Base-by-base conservation (phyloP, 2,329 filamentous ascomycete species). In the Thermoascus crustaceus region DNA sequence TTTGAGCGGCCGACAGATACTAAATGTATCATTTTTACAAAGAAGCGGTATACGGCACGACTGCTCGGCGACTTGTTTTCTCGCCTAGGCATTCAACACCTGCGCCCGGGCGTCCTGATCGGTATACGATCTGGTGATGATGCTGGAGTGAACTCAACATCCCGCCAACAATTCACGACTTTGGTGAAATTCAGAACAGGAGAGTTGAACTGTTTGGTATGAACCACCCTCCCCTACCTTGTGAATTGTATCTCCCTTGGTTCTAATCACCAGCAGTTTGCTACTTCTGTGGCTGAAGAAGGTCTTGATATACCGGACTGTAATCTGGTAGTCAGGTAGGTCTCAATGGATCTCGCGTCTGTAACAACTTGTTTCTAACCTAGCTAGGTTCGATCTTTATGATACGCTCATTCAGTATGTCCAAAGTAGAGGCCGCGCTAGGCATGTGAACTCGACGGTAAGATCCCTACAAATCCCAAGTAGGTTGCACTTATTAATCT, bases 381-480 rank as follows among this genome's bases (percentile, higher is more conserved):
- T 3, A 25, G 2, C 7, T 30, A 64, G 88, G 2, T 98, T 95
- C 50, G 86, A 96, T 53, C 72, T 94, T 2, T 94, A 87, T 60
- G 71, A 73, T 7, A 95, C 89, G 0, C 78, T 94, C 58, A 96
- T 96, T 34, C 85, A 94, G 52, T 96, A 95, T 54, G 80, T 96
- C 13, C 91, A 98, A 57, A 95, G 88, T 9, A 76, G 86, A 43
- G 91, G 91, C 0, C 76, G 91, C 35, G 91, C 91, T 8, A 75
- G 91, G 24, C 82, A 86, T 49, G 59, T 64, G 1, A 73, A 81
- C 36, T 96, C 91, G 0, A 78, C 75, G 30, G 63, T 62, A 49
- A 39, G 46, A 18, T 21, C 22, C n/a, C 9, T 32, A 20, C 13
- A 26, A 27, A 14, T 14, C n/a, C n/a, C n/a, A n/a, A n/a, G n/a